These are phyloP conservation scores for Sporothrix phasma DNA, from an alignment of 2,329 filamentous ascomycete species.

Conservation along the genomic window DNA sequence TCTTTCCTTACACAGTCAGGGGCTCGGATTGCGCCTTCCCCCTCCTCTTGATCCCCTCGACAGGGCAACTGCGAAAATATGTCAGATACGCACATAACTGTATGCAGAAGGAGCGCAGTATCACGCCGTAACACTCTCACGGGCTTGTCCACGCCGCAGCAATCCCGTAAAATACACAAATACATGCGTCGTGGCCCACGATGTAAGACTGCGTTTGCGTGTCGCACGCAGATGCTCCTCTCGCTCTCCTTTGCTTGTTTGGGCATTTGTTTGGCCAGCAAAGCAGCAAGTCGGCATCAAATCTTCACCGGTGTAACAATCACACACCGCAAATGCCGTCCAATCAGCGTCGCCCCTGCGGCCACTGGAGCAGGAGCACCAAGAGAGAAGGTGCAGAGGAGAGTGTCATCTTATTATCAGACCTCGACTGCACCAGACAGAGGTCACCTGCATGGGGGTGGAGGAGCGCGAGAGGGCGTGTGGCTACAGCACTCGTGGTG, in stretches of 20 bases:
- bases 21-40: conserved; percentile 1
- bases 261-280: not conserved
- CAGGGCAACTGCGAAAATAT: not conserved
- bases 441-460: conserved; percentile 8
- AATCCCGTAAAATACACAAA: too few species aligned
- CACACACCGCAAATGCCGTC: not conserved
- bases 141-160: not conserved
- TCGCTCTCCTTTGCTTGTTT: not conserved
- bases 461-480: not conserved
- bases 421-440: not conserved
- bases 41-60: not conserved
- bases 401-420: not conserved
- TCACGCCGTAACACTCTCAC: not conserved
- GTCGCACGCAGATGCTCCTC: not conserved
- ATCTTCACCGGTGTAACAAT: not conserved
- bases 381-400: not conserved
- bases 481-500: not conserved
- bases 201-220: not conserved
- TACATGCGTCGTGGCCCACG: too few species aligned
- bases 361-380: not conserved
- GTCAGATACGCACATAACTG: too few species aligned
- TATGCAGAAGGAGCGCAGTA: too few species aligned
- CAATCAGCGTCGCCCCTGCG: not conserved
- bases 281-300: not conserved
- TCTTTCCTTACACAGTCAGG: conserved; percentile 1